These are phyloP conservation scores for Hericium erinaceus DNA, from an alignment of 768 basidiomycete genomes.

Conservation along the genomic window DNA sequence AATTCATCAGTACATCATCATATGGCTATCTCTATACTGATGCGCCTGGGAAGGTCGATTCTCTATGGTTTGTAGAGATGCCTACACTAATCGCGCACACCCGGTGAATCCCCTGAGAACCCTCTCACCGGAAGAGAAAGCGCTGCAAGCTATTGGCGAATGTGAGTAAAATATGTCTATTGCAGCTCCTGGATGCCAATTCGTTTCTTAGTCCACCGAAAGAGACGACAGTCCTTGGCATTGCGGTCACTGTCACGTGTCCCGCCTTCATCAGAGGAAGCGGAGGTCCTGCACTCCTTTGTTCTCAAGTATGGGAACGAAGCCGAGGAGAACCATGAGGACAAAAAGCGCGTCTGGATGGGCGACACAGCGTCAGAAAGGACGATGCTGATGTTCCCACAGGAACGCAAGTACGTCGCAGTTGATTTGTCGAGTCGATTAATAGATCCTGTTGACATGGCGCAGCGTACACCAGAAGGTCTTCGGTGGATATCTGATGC, in stretches of 20 bases:
- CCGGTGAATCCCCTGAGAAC: conserved; percentile 56
- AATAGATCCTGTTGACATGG: background rate
- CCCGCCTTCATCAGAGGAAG: conserved; percentile 66
- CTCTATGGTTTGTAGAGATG: conserved; percentile 80
- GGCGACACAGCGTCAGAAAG: conserved; percentile 62
- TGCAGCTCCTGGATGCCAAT: background rate
- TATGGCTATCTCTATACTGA: background rate
- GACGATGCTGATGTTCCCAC: conserved; percentile 74
- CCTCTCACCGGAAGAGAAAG: conserved; percentile 51
- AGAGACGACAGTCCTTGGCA: conserved; percentile 41
- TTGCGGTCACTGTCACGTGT: conserved; percentile 58
- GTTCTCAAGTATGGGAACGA: conserved; percentile 50
- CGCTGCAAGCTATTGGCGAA: conserved; percentile 58
- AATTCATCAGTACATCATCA: background rate
- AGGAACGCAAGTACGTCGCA: conserved; percentile 64
- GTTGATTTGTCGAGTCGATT: background rate
- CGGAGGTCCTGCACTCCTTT: conserved; percentile 56
- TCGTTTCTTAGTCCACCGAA: conserved; percentile 43
- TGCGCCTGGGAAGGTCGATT: conserved; percentile 57
- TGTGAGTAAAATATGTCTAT: conserved; percentile 30
- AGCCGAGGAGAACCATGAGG: conserved; percentile 12
- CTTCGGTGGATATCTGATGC: conserved; percentile 66
- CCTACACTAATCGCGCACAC: conserved; percentile 51
- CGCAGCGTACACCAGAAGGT: conserved; percentile 71
- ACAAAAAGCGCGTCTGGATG: conserved; percentile 58